Percentiles rank a stretch among this genome's conserved stretches.
Evolutionary conservation across 169 alveolate genomes (phyloP).

Genomic region (Besnoitia besnoiti): DNA sequence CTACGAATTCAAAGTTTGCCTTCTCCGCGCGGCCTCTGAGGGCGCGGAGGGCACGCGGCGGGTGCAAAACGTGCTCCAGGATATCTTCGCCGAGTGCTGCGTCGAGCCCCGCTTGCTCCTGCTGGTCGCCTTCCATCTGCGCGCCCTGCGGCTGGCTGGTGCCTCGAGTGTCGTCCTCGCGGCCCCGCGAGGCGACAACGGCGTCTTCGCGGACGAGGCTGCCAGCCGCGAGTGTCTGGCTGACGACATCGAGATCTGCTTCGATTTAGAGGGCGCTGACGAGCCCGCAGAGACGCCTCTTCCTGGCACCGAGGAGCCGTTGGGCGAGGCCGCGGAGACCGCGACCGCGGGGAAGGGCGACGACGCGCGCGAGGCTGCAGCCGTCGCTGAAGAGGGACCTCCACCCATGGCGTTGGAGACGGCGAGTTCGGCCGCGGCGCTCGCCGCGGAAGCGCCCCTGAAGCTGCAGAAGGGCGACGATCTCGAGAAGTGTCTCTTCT

Average conservation of each 20-base stretch:
- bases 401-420: no score
- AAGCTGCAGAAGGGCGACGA: not conserved
- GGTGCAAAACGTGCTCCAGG: not conserved
- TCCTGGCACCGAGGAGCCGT: not conserved
- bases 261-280: not conserved
- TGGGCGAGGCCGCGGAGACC: not conserved
- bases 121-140: not conserved
- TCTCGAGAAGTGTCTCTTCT: not conserved
- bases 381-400: no score
- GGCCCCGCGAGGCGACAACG: not conserved
- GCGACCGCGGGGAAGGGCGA: not conserved
- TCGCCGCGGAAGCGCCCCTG: not conserved
- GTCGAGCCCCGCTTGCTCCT: not conserved
- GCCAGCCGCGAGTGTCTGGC: not conserved
- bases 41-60: not conserved
- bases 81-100: constrained; percentile 3
- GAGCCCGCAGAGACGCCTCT: not conserved
- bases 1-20: constrained; percentile 25
- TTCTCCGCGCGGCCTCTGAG: constrained; percentile 31
- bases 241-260: not conserved
- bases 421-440: not conserved
- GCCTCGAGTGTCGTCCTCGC: not conserved
- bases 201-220: not conserved
- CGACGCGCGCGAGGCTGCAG: not conserved
- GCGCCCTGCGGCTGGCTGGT: not conserved